Percentiles rank a stretch among this genome's conserved stretches.
These are phyloP conservation scores for Neoboletus magnificus DNA, from an alignment of 768 basidiomycete species.

Conservation along the genomic window DNA sequence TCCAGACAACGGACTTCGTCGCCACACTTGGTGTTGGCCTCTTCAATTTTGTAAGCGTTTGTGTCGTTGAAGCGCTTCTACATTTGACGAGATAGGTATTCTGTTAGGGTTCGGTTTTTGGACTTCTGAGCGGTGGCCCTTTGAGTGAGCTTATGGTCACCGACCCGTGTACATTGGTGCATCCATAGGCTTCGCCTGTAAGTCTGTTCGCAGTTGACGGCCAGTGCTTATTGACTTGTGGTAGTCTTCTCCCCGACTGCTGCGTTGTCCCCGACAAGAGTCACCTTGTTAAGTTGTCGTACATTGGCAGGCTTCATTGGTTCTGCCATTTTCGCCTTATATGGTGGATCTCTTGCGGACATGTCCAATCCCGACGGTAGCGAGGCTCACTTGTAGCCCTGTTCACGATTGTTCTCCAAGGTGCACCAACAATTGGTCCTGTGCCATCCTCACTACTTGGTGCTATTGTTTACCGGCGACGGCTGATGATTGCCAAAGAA, in stretches of 20 bases:
- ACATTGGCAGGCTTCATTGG: slow-evolving; percentile 20
- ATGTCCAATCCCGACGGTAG: slow-evolving; percentile 23
- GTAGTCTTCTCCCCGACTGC: slow-evolving; percentile 21
- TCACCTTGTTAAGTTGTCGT: slow-evolving; percentile 18
- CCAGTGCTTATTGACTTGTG: neutral
- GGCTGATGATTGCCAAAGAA: slow-evolving; percentile 15
- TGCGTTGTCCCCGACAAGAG: slow-evolving; percentile 17
- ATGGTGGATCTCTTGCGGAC: slow-evolving; percentile 26
- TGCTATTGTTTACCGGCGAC: slow-evolving; percentile 20
- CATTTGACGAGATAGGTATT: neutral
- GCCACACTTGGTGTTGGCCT: slow-evolving; percentile 22
- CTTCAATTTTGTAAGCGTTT: slow-evolving; percentile 16
- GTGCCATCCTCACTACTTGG: slow-evolving; percentile 26
- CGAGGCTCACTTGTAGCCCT: slow-evolving; percentile 22
- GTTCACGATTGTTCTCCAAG: slow-evolving; percentile 25
- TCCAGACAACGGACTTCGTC: slow-evolving; percentile 11
- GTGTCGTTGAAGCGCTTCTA: neutral
- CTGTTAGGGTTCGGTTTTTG: slow-evolving; percentile 17
- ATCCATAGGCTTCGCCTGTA: slow-evolving; percentile 20
- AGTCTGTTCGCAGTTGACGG: neutral
- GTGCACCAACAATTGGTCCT: slow-evolving; percentile 25
- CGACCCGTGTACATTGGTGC: slow-evolving; percentile 19
- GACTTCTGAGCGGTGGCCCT: slow-evolving; percentile 21
- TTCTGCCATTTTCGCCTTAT: slow-evolving; percentile 20
- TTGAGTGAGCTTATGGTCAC: slow-evolving; percentile 26